Base-by-base conservation (phyloP, 257 asterid species). In the Solanum rostratum region DNA sequence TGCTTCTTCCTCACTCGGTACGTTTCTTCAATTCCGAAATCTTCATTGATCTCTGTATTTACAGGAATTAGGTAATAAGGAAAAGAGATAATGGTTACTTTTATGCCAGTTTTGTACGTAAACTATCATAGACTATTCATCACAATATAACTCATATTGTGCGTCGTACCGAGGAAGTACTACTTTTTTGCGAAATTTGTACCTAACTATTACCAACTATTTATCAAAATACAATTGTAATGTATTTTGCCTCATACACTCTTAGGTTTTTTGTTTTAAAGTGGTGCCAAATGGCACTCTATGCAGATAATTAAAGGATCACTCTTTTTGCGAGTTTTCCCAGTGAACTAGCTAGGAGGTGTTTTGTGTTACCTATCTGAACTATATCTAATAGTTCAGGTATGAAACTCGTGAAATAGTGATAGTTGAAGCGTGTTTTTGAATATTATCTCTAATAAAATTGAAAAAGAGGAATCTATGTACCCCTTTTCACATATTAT, bases 1-100 rank as follows among this genome's bases (percentile, higher is more conserved):
- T 70, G 99, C 99, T 33, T 95, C 99, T 27, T 94, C 99, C 45
- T 94, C 97, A 2, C 94, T 95, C 5, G 99, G 99, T 95, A 65
- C n/a, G 93, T 52, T 66, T 9, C 52, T 73, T 10, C n/a, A 11
- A 1, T 73, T 30, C 10, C 27, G 63, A 20, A 55, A 20, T 20
- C 63, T 3, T 63, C 43, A 37, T 69, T 60, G 68, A 20, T 19
- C 18, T 39, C 33, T 60, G 68, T 62, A 15, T 24, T 62, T 62
- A 9, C 16, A 30, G 18, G 30, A 69, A 66, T 37, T 70, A 20
- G 50, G 79, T 70, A 10, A 45, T 11, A 24, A 55, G 63, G 3
- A 20, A 55, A 20, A 55, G 63, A 55, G 63, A 55, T 55, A 49
- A 55, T 3, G 20, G 63, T 55, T 8, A 55, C 12, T 7, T 19